Base-by-base conservation (phyloP, 2,329 filamentous ascomycete genomes). In the Drechslerella coelobrocha region DNA sequence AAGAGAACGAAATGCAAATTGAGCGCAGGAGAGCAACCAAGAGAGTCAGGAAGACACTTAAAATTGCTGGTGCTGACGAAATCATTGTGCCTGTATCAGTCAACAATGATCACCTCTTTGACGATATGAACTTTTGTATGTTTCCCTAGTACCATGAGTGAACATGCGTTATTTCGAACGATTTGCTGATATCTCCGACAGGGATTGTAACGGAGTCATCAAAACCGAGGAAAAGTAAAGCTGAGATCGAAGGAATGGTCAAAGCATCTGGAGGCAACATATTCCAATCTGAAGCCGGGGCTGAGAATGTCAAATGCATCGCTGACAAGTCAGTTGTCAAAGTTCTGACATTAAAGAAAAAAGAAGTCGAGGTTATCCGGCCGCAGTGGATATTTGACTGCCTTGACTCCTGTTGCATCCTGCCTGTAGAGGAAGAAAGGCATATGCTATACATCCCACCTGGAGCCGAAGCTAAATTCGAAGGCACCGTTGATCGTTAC, bases 301-400 rank as follows among this genome's bases (percentile, higher is more conserved):
- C 82, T 2, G 81, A 84, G 0, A 80, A 82, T 47, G 91, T 89
- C 73, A 82, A 94, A 34, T 83, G 92, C 54, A 81, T 97, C 9
- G 91, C 89, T 0, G 92, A 97, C 73, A 89, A 91, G 78, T 74
- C 83, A 45, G 83, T 86, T 0, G 87, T 97, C 74, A 92, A 92
- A 76, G 92, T 92, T 0, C 90, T 90, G 1, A 92, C 90, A 8
- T 79, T 97, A 7, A 86, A 91, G 72, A 83, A 82, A 4, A 88
- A 86, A 2, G 82, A 85, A 0, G 83, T 85, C 5, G 88, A 91
- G 74, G 88, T 99, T 54, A 83, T 97, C 62, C 86, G 86, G 21
- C 89, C 92, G 0, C 83, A 82, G 4, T 99, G 94, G 94, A 81
- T 97, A 1, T 82, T 90, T 26, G 92, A 97, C 78, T 94, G 91